These are phyloP conservation scores for Didymella sp. DNA, from an alignment of 2,329 filamentous ascomycete species.

Conservation along the genomic window DNA sequence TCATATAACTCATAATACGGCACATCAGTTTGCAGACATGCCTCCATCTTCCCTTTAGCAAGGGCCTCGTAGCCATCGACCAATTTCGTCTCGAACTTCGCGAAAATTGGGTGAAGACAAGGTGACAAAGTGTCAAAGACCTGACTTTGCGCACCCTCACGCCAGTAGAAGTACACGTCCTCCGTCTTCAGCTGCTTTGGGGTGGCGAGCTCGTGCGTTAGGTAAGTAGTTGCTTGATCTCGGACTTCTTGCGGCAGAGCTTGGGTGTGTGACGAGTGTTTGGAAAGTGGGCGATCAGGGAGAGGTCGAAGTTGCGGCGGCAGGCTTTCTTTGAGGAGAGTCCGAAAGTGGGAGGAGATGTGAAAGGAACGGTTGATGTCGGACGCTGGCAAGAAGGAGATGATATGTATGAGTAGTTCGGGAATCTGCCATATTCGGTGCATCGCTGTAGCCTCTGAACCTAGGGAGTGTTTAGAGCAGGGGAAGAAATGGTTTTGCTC, in stretches of 20 bases:
- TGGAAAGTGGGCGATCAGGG: neutral
- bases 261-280: neutral
- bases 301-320: conserved; percentile 17
- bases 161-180: conserved; percentile 24
- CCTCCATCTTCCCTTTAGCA: neutral
- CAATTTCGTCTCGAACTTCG: neutral
- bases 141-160: conserved; percentile 9
- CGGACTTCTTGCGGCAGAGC: neutral
- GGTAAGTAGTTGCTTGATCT: neutral
- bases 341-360: conserved; percentile 16
- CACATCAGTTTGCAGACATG: conserved; percentile 2
- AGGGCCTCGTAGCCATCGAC: conserved; percentile 3
- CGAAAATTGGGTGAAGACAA: conserved; percentile 16
- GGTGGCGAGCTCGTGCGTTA: neutral
- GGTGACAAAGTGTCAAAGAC: conserved; percentile 12
- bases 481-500: neutral
- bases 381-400: conserved; percentile 14
- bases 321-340: conserved; percentile 16
- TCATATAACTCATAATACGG: neutral
- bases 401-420: conserved; percentile 23
- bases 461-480: neutral
- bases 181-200: conserved; percentile 3
- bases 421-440: conserved; percentile 24
- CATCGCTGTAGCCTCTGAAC: conserved; percentile 5
- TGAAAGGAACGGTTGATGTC: conserved; percentile 6